Conservation (phyloP, 2,329 filamentous ascomycete genomes). For the Plectosphaerella cucumerina region DNA sequence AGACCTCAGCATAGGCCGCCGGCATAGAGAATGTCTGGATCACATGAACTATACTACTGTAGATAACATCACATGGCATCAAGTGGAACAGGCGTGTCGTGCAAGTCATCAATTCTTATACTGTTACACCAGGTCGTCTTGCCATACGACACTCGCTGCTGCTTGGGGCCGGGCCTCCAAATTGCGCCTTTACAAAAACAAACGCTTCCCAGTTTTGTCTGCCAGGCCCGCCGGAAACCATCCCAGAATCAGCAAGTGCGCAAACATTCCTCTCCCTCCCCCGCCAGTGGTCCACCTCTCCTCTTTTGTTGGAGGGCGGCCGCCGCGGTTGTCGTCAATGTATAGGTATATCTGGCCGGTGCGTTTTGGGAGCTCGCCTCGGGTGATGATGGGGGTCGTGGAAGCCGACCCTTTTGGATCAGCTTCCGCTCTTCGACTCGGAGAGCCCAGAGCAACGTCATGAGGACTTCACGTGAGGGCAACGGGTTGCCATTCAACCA, state of each 20-base stretch:
- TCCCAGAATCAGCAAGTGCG: conserved; percentile 1
- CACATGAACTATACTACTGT: too few species aligned
- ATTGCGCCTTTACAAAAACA: conserved; percentile 1
- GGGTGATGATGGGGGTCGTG: background rate
- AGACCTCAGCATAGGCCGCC: too few species aligned
- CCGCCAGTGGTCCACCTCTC: background rate
- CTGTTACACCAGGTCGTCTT: background rate
- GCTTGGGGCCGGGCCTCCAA: background rate
- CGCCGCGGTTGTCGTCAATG: conserved; percentile 5
- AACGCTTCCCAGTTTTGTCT: conserved; percentile 1
- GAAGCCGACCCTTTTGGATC: conserved; percentile 2
- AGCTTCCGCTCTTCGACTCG: conserved; percentile 36
- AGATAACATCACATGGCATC: too few species aligned
- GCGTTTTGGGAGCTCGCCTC: background rate
- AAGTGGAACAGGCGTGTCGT: background rate
- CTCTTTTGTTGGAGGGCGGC: background rate
- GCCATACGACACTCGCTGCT: background rate
- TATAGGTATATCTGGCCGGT: conserved; percentile 1
- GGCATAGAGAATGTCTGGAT: too few species aligned
- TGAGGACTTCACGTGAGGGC: conserved; percentile 43
- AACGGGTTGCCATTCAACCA: conserved; percentile 32
- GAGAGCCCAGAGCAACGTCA: conserved; percentile 44
- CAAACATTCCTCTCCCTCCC: conserved; percentile 1
- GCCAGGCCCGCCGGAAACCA: background rate
- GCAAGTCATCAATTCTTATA: background rate